phyloP scores from a whole-genome alignment of 2,329 filamentous ascomycete species.

The Exophiala viscosa region DNA sequence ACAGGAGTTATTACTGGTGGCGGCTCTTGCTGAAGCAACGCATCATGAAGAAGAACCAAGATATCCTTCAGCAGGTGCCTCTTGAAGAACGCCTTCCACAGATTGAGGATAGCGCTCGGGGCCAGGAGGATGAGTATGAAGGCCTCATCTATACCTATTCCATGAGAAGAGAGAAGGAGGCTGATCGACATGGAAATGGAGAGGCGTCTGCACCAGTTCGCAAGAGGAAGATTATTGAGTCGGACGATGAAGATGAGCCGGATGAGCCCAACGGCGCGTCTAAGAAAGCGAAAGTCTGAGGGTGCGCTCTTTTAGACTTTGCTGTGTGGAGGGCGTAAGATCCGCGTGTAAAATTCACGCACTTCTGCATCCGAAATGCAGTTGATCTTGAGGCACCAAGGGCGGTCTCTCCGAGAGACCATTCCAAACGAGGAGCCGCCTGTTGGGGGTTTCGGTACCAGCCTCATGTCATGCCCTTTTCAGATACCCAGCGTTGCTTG shows the following conservation, averaged over 20 bases:
- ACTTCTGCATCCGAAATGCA: background rate
- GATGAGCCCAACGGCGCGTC: slow-evolving; percentile 13
- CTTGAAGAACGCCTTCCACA: slow-evolving; percentile 55
- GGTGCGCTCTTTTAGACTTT: background rate
- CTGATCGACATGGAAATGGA: slow-evolving; percentile 27
- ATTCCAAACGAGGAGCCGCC: slow-evolving; percentile 21
- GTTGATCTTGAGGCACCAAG: background rate
- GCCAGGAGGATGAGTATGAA: slow-evolving; percentile 58
- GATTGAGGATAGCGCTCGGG: slow-evolving; percentile 56
- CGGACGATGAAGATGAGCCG: slow-evolving; percentile 27
- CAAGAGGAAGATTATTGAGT: slow-evolving; percentile 31
- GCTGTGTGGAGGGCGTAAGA: background rate
- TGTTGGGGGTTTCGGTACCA: slow-evolving; percentile 5
- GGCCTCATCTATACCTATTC: slow-evolving; percentile 47
- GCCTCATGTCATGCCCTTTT: background rate
- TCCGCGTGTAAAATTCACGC: no score
- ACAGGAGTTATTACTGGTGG: slow-evolving; percentile 64
- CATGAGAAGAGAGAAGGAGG: slow-evolving; percentile 32
- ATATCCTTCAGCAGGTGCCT: slow-evolving; percentile 58
- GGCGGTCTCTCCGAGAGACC: background rate
- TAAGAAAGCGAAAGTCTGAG: slow-evolving; percentile 18
- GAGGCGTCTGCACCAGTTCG: slow-evolving; percentile 25
- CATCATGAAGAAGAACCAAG: slow-evolving; percentile 58
- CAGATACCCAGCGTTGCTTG: slow-evolving; percentile 18
- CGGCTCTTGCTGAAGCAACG: slow-evolving; percentile 60